A percentile compares a stretch with the other conserved stretches of the same genome.
phyloP scores from a whole-genome alignment of 2,329 filamentous ascomycete species.

The Scedosporium boydii region DNA sequence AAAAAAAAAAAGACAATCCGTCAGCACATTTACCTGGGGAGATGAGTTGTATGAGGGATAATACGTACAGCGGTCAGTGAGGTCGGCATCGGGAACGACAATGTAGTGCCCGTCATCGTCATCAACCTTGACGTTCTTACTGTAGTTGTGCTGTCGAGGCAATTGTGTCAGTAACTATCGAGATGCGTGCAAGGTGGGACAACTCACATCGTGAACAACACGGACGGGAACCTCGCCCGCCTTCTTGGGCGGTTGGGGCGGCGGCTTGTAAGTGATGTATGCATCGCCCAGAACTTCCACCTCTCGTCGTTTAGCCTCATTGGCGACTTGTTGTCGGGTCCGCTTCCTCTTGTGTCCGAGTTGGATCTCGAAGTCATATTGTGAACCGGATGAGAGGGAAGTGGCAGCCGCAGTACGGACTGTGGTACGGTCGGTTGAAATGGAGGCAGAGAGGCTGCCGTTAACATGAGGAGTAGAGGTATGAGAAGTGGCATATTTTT shows the following conservation, averaged over 20 bases:
- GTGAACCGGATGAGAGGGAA: slow-evolving; percentile 54
- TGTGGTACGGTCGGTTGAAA: slow-evolving; percentile 75
- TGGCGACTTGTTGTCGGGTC: slow-evolving; percentile 69
- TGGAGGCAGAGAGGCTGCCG: slow-evolving; percentile 54
- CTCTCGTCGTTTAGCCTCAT: slow-evolving; percentile 72
- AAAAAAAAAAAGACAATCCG: slow-evolving; percentile 11
- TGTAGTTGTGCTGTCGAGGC: slow-evolving; percentile 15
- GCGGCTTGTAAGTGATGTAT: slow-evolving; percentile 73
- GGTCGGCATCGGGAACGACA: slow-evolving; percentile 72
- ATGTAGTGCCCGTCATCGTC: slow-evolving; percentile 98
- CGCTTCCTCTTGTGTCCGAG: slow-evolving; percentile 88
- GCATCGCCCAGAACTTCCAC: slow-evolving; percentile 61
- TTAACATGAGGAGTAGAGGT: slow-evolving; percentile 63
- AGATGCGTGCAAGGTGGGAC: slow-evolving; percentile 9
- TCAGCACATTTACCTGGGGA: neutral
- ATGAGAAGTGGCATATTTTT: slow-evolving; percentile 56
- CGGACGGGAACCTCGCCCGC: slow-evolving; percentile 65
- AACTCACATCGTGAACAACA: slow-evolving; percentile 53
- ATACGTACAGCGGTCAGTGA: slow-evolving; percentile 81
- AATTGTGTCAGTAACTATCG: neutral
- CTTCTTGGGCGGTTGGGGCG: slow-evolving; percentile 82
- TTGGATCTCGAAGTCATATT: slow-evolving; percentile 55
- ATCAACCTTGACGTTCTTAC: slow-evolving; percentile 67
- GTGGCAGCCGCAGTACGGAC: slow-evolving; percentile 83
- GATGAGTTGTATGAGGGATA: slow-evolving; percentile 2